These are phyloP conservation scores for Malus sylvestris DNA, from an alignment of 306 rosid genomes.

Conservation along the genomic window DNA sequence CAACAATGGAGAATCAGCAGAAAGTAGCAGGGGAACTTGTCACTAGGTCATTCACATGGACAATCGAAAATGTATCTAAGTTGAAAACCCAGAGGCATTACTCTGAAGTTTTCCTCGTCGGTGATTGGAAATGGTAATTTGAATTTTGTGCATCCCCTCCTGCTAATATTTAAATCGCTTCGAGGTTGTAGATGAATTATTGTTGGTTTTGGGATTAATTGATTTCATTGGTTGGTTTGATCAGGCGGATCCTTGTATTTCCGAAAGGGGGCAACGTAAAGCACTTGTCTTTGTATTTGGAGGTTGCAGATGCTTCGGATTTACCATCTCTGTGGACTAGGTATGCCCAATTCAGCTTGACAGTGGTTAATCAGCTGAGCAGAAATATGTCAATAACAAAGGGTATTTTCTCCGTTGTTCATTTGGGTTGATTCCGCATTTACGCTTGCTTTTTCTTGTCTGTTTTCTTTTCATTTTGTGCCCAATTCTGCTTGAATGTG, in stretches of 20 bases:
- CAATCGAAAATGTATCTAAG: neutral
- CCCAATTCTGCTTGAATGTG: neutral
- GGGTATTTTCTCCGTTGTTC: neutral
- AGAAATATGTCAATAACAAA: neutral
- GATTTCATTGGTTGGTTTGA: neutral
- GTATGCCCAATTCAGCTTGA: neutral
- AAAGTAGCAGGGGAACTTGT: neutral
- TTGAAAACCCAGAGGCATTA: too few species aligned
- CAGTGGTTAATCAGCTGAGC: neutral
- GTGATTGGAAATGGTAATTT: slow-evolving; percentile 4
- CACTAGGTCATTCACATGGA: neutral
- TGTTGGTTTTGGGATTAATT: neutral
- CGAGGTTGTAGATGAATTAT: neutral
- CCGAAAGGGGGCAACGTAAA: neutral
- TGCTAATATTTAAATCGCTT: neutral
- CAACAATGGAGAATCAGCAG: neutral
- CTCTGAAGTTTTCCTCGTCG: neutral
- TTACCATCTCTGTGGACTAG: neutral
- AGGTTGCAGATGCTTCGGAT: neutral
- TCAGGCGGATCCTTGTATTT: neutral
- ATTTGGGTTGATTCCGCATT: neutral
- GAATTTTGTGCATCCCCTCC: neutral
- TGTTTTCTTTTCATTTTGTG: neutral
- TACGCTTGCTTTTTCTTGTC: neutral
- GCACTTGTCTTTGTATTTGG: neutral